Evolutionary conservation across 164 flowering plant genomes (phyloP), one percentile per base, ranked within the genome.

Genomic region (Protea cynaroides): DNA sequence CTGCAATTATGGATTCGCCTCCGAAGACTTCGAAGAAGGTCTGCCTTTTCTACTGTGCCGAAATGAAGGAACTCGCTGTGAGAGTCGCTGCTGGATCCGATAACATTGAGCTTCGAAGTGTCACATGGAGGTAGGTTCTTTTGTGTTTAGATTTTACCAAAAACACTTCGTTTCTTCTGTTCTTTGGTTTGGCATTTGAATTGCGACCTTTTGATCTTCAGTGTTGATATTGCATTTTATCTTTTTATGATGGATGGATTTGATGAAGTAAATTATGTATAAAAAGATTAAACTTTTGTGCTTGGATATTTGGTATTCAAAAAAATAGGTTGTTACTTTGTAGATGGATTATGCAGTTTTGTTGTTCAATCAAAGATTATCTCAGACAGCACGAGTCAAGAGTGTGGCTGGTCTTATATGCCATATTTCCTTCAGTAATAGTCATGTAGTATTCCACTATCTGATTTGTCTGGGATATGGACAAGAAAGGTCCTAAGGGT

Each of bases 31-130:
- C 69, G 8, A 90, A 94, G 72, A 85, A 76, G 71, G 85, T 94
- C 29, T 86, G 83, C 71, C 83, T 94, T n/a, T 94, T 89, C 69
- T 85, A 87, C 78, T 85, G 86, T 65, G 77, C 74, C 5, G 98
- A 94, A 75, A 89, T 84, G 65, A 75, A 79, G 71, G 76, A 77
- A 7, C 88, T 93, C 0, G 98, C 98, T 1, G 79, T 84, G 70
- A 70, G 89, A 69, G 67, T 90, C 51, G 96, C 93, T 12, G 77
- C 89, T 0, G 76, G 86, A 50, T 90, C 97, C 0, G 97, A 90
- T 56, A 61, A 82, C 51, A 87, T 94, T 72, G 92, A 87, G 77
- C 87, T 94, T 2, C 77, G 97, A 13, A 75, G 69, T 79, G 87
- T 93, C 69, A 79, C 68, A 23, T 93, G 97, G 98, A 84, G 87